Evolutionary conservation across 805 yeast genomes (phyloP).

Genomic region (Ogataea angusta): DNA sequence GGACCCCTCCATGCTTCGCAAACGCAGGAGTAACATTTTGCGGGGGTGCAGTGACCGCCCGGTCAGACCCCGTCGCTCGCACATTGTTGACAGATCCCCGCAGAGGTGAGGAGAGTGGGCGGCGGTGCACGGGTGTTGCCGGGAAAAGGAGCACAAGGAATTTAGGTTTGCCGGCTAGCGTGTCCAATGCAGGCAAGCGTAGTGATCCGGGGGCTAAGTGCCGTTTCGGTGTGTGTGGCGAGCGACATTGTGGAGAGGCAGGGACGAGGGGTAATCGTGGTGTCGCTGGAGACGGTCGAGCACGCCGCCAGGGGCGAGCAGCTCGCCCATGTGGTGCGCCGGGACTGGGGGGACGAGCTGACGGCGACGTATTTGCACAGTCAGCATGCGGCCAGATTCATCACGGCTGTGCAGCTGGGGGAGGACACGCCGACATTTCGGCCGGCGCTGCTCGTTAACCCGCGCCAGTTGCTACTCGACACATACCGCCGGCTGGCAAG

Average conservation of each 20-base stretch:
- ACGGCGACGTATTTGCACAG: background rate
- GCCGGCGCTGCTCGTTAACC: slow-evolving; percentile 7
- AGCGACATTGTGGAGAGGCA: slow-evolving; percentile 6
- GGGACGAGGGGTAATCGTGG: slow-evolving; percentile 9
- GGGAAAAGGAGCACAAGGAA: no score
- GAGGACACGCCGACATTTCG: background rate
- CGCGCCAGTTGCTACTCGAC: slow-evolving; percentile 7
- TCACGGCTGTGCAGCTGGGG: slow-evolving; percentile 13
- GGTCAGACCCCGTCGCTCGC: background rate
- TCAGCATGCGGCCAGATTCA: slow-evolving; percentile 14
- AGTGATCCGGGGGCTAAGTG: slow-evolving; percentile 14
- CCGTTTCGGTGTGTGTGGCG: slow-evolving; percentile 14
- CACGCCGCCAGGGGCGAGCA: slow-evolving; percentile 13
- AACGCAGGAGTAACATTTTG: slow-evolving; percentile 1
- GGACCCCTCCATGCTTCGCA: background rate
- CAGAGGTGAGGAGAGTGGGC: slow-evolving; percentile 2
- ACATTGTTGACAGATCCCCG: background rate
- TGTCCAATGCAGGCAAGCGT: slow-evolving; percentile 4
- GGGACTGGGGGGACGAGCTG: slow-evolving; percentile 4
- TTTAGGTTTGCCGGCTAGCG: no score
- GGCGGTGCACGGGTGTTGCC: slow-evolving; percentile 1
- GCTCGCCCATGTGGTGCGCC: slow-evolving; percentile 15
- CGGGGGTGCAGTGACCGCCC: slow-evolving; percentile 3
- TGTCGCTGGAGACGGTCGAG: slow-evolving; percentile 14
- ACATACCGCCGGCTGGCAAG: slow-evolving; percentile 10